A percentile compares a stretch with the other conserved stretches of the same genome.
phyloP scores from a whole-genome alignment of 1,139 yeast genomes.

The Nakaseomyces delphensis region DNA sequence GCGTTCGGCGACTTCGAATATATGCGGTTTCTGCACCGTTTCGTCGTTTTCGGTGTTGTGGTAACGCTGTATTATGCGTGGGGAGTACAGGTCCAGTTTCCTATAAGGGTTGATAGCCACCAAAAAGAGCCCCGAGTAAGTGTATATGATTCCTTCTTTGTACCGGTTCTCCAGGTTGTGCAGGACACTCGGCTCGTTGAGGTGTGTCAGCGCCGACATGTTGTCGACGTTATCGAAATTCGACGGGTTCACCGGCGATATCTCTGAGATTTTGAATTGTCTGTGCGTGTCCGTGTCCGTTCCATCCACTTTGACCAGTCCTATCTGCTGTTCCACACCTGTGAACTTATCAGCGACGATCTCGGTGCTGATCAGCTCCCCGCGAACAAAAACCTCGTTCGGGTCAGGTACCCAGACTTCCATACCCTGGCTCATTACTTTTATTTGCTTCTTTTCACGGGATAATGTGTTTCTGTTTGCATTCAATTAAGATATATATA shows the following conservation, averaged over 20 bases:
- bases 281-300: slow-evolving; percentile 32
- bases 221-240: slow-evolving; percentile 87
- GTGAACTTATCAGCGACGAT: slow-evolving; percentile 18
- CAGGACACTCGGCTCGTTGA: slow-evolving; percentile 91
- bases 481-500: no score
- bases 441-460: neutral
- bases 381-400: slow-evolving; percentile 58
- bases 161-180: slow-evolving; percentile 74
- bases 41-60: slow-evolving; percentile 24
- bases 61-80: slow-evolving; percentile 48
- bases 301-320: slow-evolving; percentile 10
- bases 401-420: slow-evolving; percentile 75
- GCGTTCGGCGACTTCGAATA: slow-evolving; percentile 82
- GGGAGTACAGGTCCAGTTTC: slow-evolving; percentile 63
- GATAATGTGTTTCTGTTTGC: no score
- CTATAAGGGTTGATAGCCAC: slow-evolving; percentile 95
- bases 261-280: slow-evolving; percentile 44
- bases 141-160: slow-evolving; percentile 67
- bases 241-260: slow-evolving; percentile 64
- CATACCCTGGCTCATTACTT: slow-evolving; percentile 1
- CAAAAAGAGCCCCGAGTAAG: slow-evolving; percentile 75
- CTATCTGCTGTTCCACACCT: slow-evolving; percentile 15
- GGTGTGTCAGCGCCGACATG: slow-evolving; percentile 90
- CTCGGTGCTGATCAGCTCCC: slow-evolving; percentile 39
- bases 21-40: slow-evolving; percentile 52